Percentiles rank a stretch among this genome's conserved stretches.
Evolutionary conservation across 768 basidiomycete species (phyloP).

Genomic region (Porphyrellus cyaneotinctus): DNA sequence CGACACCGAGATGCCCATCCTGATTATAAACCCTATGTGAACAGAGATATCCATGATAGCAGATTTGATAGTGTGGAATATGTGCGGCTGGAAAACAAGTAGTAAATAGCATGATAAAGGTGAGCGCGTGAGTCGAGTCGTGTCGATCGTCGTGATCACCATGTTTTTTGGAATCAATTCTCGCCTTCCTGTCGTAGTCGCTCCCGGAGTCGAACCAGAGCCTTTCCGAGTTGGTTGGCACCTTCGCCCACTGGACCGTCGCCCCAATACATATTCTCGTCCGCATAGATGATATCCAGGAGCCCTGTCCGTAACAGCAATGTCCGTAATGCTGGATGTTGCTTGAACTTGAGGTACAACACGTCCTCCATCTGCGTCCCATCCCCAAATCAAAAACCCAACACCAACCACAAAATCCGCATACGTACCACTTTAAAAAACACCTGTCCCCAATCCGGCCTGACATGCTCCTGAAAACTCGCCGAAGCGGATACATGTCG

Average conservation of each 20-base stretch:
- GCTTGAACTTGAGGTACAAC: constrained; percentile 62
- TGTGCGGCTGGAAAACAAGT: too few species aligned
- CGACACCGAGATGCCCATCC: too few species aligned
- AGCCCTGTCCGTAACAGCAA: constrained; percentile 53
- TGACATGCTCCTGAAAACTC: constrained; percentile 34
- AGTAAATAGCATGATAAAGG: too few species aligned
- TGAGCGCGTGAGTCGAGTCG: too few species aligned
- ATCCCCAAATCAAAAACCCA: neutral
- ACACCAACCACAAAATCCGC: neutral
- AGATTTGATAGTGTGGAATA: too few species aligned
- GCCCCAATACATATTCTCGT: constrained; percentile 68
- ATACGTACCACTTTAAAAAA: constrained; percentile 49
- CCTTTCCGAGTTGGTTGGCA: constrained; percentile 59
- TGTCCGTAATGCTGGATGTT: constrained; percentile 56
- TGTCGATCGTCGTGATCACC: neutral
- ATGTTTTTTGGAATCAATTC: neutral
- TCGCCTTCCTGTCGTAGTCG: constrained; percentile 35
- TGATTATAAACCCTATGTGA: too few species aligned
- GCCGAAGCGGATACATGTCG: constrained; percentile 37
- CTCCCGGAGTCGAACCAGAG: constrained; percentile 53
- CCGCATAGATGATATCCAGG: constrained; percentile 49
- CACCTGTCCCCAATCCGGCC: constrained; percentile 53
- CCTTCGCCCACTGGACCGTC: constrained; percentile 48
- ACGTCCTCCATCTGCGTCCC: constrained; percentile 56
- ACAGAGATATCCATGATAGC: too few species aligned